phyloP scores from a whole-genome alignment of 2,329 filamentous ascomycete genomes.

The Clarireedia homoeocarpa region DNA sequence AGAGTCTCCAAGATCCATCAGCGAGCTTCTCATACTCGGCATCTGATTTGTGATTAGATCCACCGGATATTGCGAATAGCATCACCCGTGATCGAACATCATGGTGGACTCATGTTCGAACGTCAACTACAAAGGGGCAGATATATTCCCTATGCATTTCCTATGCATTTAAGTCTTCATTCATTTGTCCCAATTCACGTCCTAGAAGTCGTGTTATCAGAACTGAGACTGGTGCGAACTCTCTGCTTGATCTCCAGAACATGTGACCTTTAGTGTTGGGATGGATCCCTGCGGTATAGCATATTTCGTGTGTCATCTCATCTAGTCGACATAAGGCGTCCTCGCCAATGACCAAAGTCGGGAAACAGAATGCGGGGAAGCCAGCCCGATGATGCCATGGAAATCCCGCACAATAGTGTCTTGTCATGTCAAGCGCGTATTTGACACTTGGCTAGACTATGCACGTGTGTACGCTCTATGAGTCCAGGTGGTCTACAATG shows the following conservation, averaged over 20 bases:
- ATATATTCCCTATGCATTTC: slow-evolving; percentile 28
- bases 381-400: too few relatives aligned
- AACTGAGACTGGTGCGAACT: slow-evolving; percentile 27
- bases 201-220: slow-evolving; percentile 36
- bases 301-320: slow-evolving; percentile 25
- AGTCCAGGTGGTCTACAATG: too few relatives aligned
- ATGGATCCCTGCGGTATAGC: slow-evolving; percentile 30
- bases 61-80: slow-evolving; percentile 17
- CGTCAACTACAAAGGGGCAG: slow-evolving; percentile 31
- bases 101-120: slow-evolving; percentile 26
- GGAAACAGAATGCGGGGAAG: too few relatives aligned
- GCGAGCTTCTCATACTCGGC: slow-evolving; percentile 9
- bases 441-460: too few relatives aligned
- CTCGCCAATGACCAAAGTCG: too few relatives aligned
- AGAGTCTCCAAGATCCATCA: slow-evolving; percentile 10
- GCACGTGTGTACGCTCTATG: too few relatives aligned
- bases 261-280: slow-evolving; percentile 27
- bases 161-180: slow-evolving; percentile 24
- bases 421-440: too few relatives aligned
- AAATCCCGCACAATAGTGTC: too few relatives aligned
- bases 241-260: neutral
- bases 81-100: slow-evolving; percentile 17
- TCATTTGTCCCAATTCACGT: slow-evolving; percentile 26
- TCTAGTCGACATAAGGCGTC: too few relatives aligned
- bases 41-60: slow-evolving; percentile 15